Base-by-base conservation (phyloP, 2,329 filamentous ascomycete genomes). In the Epichloe festucae region DNA sequence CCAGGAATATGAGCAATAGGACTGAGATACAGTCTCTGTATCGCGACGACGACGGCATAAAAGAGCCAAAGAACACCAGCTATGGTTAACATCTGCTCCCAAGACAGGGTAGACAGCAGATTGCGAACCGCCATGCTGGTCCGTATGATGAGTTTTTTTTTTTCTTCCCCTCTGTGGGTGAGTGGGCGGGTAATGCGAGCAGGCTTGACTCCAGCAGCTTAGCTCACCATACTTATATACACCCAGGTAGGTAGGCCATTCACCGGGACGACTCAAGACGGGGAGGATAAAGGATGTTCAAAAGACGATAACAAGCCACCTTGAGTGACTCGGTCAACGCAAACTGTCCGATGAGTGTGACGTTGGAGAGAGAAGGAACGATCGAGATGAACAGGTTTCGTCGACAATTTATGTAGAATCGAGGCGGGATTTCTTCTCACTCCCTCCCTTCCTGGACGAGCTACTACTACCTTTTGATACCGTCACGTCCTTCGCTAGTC, bases 1-100 rank as follows among this genome's bases (percentile, higher is more conserved):
- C 69, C 69, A 0, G 69, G 68, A 45, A 71, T 63, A 50, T 63
- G 60, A 46, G 67, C 61, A 39, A 70, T 60, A 11, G 69, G 67
- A 51, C 68, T 69, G 50, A 70, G 58, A 57, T 61, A 68, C 23
- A 70, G 55, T 48, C 68, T 59, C 49, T 59, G 58, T 50, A 67
- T 55, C 11, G 61, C 59, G 35, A 68, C 53, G 50, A 55, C 54
- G 23, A 59, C 52, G 41, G 60, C 53, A 46, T 67, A 68, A 51
- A 62, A 50, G 42, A 65, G 46, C 61, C 63, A 65, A 51, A 61
- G 14, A 12, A 54, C 59, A 12, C 57, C 46, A 31, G 60, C 52
- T 34, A 63, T 53, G 51, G 55, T 61, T 43, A 48, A 49, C 19
- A 60, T 54, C 49, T 64, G 60, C 48, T 58, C 52, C 61, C 60